Evolutionary conservation across 371 early-diverging fungal species (phyloP).

Genomic region (Mucor sp.): DNA sequence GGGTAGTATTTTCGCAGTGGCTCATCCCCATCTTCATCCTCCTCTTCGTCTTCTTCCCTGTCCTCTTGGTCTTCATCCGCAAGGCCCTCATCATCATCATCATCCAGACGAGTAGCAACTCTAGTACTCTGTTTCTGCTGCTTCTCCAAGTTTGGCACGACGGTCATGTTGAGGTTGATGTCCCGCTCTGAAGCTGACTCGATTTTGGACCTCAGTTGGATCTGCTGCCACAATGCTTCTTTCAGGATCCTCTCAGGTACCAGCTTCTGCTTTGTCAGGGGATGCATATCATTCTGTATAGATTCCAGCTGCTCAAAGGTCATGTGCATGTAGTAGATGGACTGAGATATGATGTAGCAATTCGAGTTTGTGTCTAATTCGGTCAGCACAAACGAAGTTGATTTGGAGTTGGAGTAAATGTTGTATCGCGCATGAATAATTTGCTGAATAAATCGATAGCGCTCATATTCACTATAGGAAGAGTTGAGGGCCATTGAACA

Average conservation of each 20-base stretch:
- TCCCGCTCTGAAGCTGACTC: slow-evolving; percentile 47
- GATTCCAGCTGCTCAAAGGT: slow-evolving; percentile 54
- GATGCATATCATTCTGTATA: slow-evolving; percentile 47
- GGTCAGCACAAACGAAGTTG: neutral
- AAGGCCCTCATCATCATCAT: neutral
- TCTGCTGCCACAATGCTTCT: slow-evolving; percentile 61
- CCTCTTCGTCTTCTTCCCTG: neutral
- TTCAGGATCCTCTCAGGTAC: slow-evolving; percentile 40
- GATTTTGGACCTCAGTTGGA: slow-evolving; percentile 47
- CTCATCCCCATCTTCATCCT: neutral
- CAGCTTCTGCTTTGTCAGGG: slow-evolving; percentile 37
- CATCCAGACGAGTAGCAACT: neutral
- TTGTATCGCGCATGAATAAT: slow-evolving; percentile 34
- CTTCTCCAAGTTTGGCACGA: neutral
- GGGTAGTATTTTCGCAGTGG: slow-evolving; percentile 16
- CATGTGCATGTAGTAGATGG: slow-evolving; percentile 62
- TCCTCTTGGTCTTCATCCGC: neutral
- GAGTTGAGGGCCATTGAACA: neutral
- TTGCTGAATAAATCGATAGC: slow-evolving; percentile 56
- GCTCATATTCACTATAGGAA: slow-evolving; percentile 51
- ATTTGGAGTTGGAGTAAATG: neutral
- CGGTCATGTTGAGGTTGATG: slow-evolving; percentile 34
- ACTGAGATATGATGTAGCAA: slow-evolving; percentile 29
- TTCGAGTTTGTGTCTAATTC: slow-evolving; percentile 13
- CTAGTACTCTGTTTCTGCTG: neutral